Evolutionary conservation across 169 alveolate species (phyloP).

Genomic region (Eimeria tenella): DNA sequence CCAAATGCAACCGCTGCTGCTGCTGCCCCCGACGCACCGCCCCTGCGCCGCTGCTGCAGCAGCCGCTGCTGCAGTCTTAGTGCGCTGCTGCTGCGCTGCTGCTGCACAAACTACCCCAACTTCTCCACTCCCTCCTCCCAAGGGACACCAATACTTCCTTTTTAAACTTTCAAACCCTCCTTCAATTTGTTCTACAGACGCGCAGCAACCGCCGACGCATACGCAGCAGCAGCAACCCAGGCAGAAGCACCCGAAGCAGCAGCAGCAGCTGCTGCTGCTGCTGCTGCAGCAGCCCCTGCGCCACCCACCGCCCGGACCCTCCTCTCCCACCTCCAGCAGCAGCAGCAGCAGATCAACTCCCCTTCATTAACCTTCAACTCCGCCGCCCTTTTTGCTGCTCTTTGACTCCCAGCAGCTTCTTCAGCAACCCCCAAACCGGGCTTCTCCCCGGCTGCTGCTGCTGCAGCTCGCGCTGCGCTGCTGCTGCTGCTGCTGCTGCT

Average conservation of each 20-base stretch:
- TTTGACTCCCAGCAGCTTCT: no score
- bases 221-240: neutral
- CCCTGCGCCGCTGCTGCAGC: conserved; percentile 7
- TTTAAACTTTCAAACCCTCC: neutral
- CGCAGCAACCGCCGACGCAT: neutral
- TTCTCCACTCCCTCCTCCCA: neutral
- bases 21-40: neutral
- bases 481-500: no score
- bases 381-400: no score
- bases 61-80: neutral
- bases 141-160: neutral
- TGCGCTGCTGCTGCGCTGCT: neutral
- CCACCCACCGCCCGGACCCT: neutral
- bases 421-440: no score
- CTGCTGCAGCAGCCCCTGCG: neutral
- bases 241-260: conserved; percentile 1
- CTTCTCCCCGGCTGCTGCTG: no score
- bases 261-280: neutral
- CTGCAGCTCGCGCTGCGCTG: no score
- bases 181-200: neutral
- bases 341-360: neutral
- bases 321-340: neutral
- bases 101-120: neutral
- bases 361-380: no score
- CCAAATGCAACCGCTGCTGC: neutral